Evolutionary conservation across 2,329 filamentous ascomycete species (phyloP), one percentile per base, ranked within the genome.

Genomic region (Seiridium unicorne): DNA sequence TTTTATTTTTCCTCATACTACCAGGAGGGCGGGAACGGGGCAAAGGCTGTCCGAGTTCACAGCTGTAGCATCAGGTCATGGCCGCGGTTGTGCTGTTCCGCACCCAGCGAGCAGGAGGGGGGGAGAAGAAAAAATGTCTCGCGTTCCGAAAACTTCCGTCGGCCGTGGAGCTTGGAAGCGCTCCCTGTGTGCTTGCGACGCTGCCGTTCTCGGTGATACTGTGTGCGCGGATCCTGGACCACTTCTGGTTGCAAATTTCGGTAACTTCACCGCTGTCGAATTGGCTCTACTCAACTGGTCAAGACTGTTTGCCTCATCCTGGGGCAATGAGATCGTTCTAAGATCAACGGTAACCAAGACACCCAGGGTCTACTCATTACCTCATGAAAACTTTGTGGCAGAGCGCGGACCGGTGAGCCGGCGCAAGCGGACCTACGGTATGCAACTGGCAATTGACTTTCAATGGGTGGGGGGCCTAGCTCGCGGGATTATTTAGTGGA

Each of bases 201-300:
- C 18, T 26, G 18, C 18, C 18, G 18, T 26, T 26, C 18, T 26
- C 18, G 18, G 18, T 26, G 18, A 26, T 26, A 26, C 18, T 26
- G 18, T 26, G 18, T 26, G 18, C 18, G 18, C 18, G 18, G 18
- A 26, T 26, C 18, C 18, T 26, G 18, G 18, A 26, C 18, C 18
- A 26, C 18, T 26, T 26, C 18, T 26, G 18, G 18, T 26, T 26
- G 18, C 18, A 26, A 26, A 26, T 26, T 26, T 26, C 18, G 18
- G 18, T 42, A 42, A 42, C 32, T 34, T 47, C 54, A 57, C 54
- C 54, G 54, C 54, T 57, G 44, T 36, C 55, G 42, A 58, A 58
- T 58, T 48, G 55, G 31, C 11, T 44, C n/a, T 34, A 13, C 9
- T 26, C 44, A 44, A 58, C 32, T 58, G 55, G 55, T 32, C 18